Base-by-base conservation (phyloP, 2,329 filamentous ascomycete species). In the Trichoderma sp. region DNA sequence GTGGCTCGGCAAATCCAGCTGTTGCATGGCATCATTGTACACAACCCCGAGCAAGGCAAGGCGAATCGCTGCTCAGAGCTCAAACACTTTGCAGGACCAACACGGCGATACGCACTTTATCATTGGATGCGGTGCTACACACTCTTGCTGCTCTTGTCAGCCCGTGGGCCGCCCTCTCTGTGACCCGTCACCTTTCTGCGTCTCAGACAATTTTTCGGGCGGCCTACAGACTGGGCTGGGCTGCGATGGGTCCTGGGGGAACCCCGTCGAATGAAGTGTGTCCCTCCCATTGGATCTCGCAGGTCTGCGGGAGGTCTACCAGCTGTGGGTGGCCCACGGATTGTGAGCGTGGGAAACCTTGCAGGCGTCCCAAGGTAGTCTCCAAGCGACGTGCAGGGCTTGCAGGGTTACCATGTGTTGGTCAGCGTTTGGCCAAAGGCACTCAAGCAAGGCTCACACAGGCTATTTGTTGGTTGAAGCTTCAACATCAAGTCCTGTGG, bases 341-440 rank as follows among this genome's bases (percentile, higher is more conserved):
- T n/a, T 43, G 34, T 47, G 26, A 48, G 43, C 19, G 26, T 28
- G 43, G 43, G 43, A 39, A 28, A 24, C 52, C 44, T 28, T 63
- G 51, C 50, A 63, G 34, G 48, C 58, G 17, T 21, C 59, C 21
- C 21, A 24, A 24, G 21, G 21, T 24, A 24, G 26, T 45, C n/a
- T 56, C 41, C 28, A 57, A 50, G 61, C 44, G 17, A 44, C 44
- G 17, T 64, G 61, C 44, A 57, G 52, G 28, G 24, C 50, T 51
- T 57, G 52, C 44, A 57, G 52, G 28, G 24, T 60, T 51, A 64
- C 44, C 34, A 64, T 64, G 52, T 64, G 61, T 64, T 64, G 52
- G 52, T 28, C 43, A 43, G 26, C 28, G 61, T 64, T 50, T 50
- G 61, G 61, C 43, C 34, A 21, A 51, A 39, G 30, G 17, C 44